Conservation (phyloP, 345 rosid species). For the Brassica incana region DNA sequence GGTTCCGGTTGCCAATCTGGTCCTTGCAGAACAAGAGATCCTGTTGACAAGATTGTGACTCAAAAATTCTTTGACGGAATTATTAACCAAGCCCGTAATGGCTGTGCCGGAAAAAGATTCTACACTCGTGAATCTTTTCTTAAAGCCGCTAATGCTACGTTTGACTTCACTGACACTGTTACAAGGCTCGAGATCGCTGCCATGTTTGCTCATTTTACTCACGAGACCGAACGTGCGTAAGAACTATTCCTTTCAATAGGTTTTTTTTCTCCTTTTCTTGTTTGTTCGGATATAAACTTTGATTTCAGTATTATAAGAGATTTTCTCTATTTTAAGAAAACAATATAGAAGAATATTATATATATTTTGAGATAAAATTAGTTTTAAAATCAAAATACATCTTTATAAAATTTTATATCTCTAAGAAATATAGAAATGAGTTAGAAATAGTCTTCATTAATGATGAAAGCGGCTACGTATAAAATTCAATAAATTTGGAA, state of each 20-base stretch:
- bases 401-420: neutral
- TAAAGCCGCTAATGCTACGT: slow-evolving; percentile 33
- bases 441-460: too few relatives aligned
- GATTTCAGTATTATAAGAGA: too few relatives aligned
- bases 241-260: neutral
- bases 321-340: neutral
- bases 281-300: neutral
- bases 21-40: slow-evolving; percentile 41
- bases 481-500: neutral
- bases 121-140: slow-evolving; percentile 45
- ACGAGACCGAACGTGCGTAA: slow-evolving; percentile 56
- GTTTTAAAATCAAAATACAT: neutral
- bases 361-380: neutral
- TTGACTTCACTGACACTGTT: slow-evolving; percentile 27
- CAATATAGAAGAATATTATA: neutral
- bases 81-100: slow-evolving; percentile 32
- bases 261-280: neutral
- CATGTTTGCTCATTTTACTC: slow-evolving; percentile 55
- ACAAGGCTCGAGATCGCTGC: slow-evolving; percentile 53
- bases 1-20: slow-evolving; percentile 47
- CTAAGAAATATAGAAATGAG: neutral
- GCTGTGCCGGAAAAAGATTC: slow-evolving; percentile 52
- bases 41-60: slow-evolving; percentile 37
- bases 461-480: neutral
- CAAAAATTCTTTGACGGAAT: slow-evolving; percentile 47